Evolutionary conservation across 2,329 filamentous ascomycete genomes (phyloP), one percentile per base, ranked within the genome.

Genomic region (Cercospora zeae-maydis): DNA sequence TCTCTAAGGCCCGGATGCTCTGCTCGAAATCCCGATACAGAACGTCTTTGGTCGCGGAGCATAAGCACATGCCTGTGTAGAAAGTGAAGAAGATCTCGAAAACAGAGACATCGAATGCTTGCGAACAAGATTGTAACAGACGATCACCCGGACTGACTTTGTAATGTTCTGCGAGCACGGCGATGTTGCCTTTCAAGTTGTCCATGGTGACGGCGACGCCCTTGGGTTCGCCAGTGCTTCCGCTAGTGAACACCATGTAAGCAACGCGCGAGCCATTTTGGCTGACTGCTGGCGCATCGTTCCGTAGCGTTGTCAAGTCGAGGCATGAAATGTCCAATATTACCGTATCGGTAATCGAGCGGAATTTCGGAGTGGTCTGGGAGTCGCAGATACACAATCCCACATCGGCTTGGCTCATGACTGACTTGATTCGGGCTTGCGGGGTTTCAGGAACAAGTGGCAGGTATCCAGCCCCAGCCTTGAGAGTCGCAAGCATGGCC

Each of bases 1-100:
- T 81, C 0, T 78, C 70, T 16, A 96, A 76, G 0, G 75, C 72
- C 2, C 86, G 81, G 60, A 96, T 90, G 0, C 86, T 81, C 19
- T 78, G 75, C 73, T 92, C 90, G 8, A 96, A 78, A 69, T 96
- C 87, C 39, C 81, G 81, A 70, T 93, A 91, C 0, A 96, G 77
- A 1, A 85, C 83, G 69, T 95, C 89, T 68, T 93, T 92, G 0
- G 81, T 84, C 0, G 87, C 88, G 1, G 89, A 85, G 72, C 90
- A 96, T 11, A 96, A 80, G 64, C 88, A 89, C 80, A 93, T 91
- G 3, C 91, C 91, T 34, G 83, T 82, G 52, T 84, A 84, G 89
- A 92, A 96, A 0, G 91, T 81, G 70, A 91, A 96, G 74, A 96
- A 93, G 13, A 96, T 93, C 71, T 96, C 92, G 72, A 96, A 96